These are phyloP conservation scores for Rhynchospora breviuscula DNA, from an alignment of 176 grass and related monocot genomes.

Conservation along the genomic window DNA sequence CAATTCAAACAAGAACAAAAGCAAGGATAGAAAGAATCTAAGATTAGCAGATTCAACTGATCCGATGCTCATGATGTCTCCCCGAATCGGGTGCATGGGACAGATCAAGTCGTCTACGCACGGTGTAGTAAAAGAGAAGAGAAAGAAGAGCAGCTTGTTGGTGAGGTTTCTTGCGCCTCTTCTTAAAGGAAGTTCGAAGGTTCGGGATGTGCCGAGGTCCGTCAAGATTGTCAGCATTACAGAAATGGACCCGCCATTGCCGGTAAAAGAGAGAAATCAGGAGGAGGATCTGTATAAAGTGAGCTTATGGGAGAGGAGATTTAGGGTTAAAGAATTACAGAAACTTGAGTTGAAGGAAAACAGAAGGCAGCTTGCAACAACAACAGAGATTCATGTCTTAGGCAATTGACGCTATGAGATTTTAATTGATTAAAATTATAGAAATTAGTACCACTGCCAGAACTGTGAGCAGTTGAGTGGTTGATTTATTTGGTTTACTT, in stretches of 20 bases:
- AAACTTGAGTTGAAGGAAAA: neutral
- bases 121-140: neutral
- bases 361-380: neutral
- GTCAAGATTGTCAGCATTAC: neutral
- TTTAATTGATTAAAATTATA: neutral
- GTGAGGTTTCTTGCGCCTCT: neutral
- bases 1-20: neutral
- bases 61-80: neutral
- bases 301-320: constrained; percentile 29
- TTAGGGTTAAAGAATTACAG: neutral
- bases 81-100: constrained; percentile 19
- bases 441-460: neutral
- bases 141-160: neutral
- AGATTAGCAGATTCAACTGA: neutral
- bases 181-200: neutral
- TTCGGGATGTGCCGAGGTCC: neutral
- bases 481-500: neutral
- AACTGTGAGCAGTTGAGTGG: constrained; percentile 3
- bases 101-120: constrained; percentile 17
- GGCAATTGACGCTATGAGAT: neutral
- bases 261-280: neutral
- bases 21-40: neutral
- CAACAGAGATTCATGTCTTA: neutral
- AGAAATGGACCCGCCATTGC: constrained; percentile 23
- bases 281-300: constrained; percentile 7